Evolutionary conservation across 495 filamentous ascomycete species (phyloP).

Genomic region (Geoglossum glabrum): DNA sequence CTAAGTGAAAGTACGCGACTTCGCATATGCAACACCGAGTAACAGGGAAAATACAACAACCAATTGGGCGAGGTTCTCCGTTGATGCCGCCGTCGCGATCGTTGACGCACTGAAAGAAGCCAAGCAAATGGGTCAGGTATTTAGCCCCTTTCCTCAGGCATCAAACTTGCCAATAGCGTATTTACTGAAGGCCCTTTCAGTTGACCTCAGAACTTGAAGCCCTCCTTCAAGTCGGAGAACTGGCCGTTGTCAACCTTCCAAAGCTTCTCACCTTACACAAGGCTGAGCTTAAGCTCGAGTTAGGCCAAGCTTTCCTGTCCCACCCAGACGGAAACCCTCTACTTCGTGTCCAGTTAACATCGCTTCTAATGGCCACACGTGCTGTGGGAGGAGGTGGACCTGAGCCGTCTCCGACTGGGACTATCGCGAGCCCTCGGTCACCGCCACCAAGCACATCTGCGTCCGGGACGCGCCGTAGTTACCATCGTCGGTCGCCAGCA

Average conservation of each 20-base stretch:
- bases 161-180: background rate
- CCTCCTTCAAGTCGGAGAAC: background rate
- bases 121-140: background rate
- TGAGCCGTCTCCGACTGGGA: background rate
- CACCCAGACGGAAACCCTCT: background rate
- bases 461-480: background rate
- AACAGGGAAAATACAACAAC: background rate
- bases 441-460: background rate
- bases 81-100: background rate
- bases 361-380: background rate
- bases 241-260: background rate
- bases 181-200: background rate
- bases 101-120: background rate
- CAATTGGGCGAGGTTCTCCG: background rate
- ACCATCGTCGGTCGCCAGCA: background rate
- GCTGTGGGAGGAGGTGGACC: background rate
- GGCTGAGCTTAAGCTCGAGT: background rate
- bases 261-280: background rate
- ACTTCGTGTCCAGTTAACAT: background rate
- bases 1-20: background rate
- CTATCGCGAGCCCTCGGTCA: background rate
- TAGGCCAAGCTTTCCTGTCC: background rate
- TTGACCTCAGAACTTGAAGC: background rate
- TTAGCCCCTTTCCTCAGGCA: background rate
- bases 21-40: background rate